Base-by-base conservation (phyloP, 768 basidiomycete genomes). In the Suillus hirtellus region DNA sequence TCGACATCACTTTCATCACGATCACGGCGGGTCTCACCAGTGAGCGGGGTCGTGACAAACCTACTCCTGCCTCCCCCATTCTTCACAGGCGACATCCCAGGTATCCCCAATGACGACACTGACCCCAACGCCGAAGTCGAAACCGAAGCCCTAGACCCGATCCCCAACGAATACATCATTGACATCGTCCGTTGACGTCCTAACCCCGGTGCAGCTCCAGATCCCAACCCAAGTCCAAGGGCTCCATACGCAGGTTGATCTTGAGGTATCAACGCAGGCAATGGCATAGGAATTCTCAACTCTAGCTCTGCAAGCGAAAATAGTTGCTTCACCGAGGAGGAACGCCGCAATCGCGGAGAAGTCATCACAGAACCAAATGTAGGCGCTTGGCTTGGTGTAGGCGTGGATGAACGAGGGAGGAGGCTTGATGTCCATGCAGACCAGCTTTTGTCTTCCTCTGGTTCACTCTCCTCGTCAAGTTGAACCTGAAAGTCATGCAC, bases 311-410 rank as follows among this genome's bases (percentile, higher is more conserved):
- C 77, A 44, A 89, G 76, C 31, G 60, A 55, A 31, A 65, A 69
- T 60, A 60, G 64, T 54, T 72, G 71, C 64, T 56, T 67, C 60
- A 79, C 64, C 12, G 86, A 85, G 0, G 79, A 73, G 0, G 81
- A 76, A 56, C 83, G 86, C n/a, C 83, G 78, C 24, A 85, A 70
- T 19, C 83, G 78, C 3, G 88, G 88, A 12, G 81, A 83, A 1
- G 88, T 89, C 82, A 92, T 89, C 44, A 90, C 82, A 40, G 83
- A 77, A 14, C 90, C 89, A 69, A 92, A 92, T 37, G 88, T 90
- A n/a, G 82, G 82, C 15, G 79, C 76, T 4, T 74, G 70, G 9
- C 65, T 15, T 63, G 67, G 21, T 62, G 55, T 11, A 59, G 70
- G n/a, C 61, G 71, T 47, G 80, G 80, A 66, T 75, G 84, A 43